Evolutionary conservation across 768 basidiomycete species (phyloP), one percentile per base, ranked within the genome.

Genomic region (Kockovaella imperatae): DNA sequence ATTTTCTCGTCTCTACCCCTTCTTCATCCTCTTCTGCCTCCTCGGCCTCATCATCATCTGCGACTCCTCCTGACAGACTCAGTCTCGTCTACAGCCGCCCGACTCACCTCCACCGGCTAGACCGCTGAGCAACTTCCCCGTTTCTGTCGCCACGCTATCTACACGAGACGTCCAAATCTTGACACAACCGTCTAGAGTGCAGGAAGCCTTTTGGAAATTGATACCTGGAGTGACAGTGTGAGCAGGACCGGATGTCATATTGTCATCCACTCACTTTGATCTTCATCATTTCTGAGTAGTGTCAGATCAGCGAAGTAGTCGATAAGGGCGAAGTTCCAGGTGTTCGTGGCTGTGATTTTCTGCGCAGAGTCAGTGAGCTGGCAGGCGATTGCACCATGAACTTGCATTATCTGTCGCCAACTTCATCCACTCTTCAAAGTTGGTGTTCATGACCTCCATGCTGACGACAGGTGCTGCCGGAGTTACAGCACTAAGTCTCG

Each of bases 351-450:
- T 50, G 90, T 99, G 74, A 99, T 97, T 96, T 97, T 99, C 95
- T 97, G 64, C 17, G 28, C 8, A 26, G 45, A 13, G 21, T 17
- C 21, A 41, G 42, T n/a, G 31, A n/a, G n/a, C n/a, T 38, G 21
- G 7, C 2, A 10, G 25, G 34, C 20, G 23, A 15, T n/a, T n/a
- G n/a, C n/a, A n/a, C n/a, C n/a, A n/a, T n/a, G n/a, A 3, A 75
- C 81, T 59, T 67, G 96, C 95, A 72, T 97, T 97, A 68, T 97
- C 93, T 2, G 93, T 97, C 1, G 91, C 90, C 82, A 97, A 83
- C 76, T 97, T 97, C 93, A 99, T 97, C 95, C 95, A 97, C 72
- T 97, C 90, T 69, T 99, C 95, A 64, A 84, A 95, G 60, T 90
- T 95, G 31, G 82, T 84, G 72, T 77, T 87, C 80, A 87, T 86